Conservation (phyloP, 2,329 filamentous ascomycete genomes). For the Colletotrichum cuscutae region DNA sequence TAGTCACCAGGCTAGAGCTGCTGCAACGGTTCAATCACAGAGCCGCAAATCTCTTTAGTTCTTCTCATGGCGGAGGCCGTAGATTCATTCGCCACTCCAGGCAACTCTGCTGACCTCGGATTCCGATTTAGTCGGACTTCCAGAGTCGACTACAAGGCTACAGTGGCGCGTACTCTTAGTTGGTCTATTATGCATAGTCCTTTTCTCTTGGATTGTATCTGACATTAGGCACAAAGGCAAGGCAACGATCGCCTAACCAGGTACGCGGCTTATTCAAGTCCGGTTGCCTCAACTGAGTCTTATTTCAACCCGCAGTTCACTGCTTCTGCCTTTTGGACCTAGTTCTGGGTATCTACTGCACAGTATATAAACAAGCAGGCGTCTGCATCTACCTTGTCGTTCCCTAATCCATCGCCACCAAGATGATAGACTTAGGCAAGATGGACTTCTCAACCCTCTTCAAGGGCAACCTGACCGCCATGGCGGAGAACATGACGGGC, state of each 20-base stretch:
- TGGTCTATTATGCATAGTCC: neutral
- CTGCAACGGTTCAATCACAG: neutral
- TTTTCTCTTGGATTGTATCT: neutral
- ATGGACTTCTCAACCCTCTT: conserved; percentile 32
- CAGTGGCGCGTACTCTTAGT: neutral
- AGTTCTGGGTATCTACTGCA: neutral
- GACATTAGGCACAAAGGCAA: neutral
- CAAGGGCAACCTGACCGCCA: conserved; percentile 28
- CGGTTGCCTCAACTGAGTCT: neutral
- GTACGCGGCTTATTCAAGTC: neutral
- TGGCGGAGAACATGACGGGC: conserved; percentile 32
- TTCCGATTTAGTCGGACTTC: neutral
- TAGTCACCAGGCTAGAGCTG: neutral
- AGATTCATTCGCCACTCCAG: neutral
- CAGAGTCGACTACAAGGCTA: neutral
- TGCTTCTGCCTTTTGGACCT: neutral
- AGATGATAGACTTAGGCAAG: conserved; percentile 23
- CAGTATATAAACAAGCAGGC: neutral
- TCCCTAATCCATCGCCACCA: neutral
- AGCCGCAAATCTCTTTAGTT: neutral
- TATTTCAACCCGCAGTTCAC: neutral
- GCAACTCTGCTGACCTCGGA: neutral
- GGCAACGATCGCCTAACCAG: neutral
- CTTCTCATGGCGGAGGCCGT: neutral
- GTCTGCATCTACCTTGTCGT: neutral